Conservation (phyloP, 2,329 filamentous ascomycete genomes). For the Colletotrichum acutatum region DNA sequence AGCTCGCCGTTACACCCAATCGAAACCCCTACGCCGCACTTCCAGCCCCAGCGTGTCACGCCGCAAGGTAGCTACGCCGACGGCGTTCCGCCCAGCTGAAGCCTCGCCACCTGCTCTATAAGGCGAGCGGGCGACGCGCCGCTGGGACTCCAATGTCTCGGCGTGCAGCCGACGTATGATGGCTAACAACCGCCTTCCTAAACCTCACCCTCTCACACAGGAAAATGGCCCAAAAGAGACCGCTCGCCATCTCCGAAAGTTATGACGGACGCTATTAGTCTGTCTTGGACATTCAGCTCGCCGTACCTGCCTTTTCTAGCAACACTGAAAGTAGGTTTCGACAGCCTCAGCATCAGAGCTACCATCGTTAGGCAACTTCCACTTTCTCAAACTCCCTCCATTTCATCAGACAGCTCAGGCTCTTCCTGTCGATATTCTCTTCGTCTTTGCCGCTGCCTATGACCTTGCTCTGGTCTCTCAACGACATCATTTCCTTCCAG, state of each 20-base stretch:
- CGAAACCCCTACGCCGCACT: neutral
- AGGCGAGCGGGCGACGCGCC: neutral
- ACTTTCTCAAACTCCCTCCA: neutral
- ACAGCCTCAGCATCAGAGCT: neutral
- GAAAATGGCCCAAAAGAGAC: neutral
- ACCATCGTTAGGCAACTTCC: neutral
- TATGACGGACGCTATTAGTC: neutral
- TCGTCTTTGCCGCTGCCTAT: neutral
- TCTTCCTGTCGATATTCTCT: neutral
- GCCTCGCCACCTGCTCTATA: neutral
- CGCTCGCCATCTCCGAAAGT: neutral
- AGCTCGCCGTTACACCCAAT: neutral
- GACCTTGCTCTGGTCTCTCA: neutral
- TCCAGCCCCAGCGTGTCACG: neutral
- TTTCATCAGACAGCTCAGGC: neutral
- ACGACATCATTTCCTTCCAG: neutral
- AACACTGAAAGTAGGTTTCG: neutral
- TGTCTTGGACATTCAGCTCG: neutral
- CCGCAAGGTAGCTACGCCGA: neutral
- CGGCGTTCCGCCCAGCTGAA: constrained; percentile 3
- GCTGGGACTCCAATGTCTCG: neutral
- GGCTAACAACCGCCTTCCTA: neutral
- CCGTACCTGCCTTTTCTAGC: neutral
- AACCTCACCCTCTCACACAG: neutral
- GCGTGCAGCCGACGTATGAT: neutral